Evolutionary conservation across 164 flowering plant genomes (phyloP), one percentile per base, ranked within the genome.

Genomic region (Annona squamosa): DNA sequence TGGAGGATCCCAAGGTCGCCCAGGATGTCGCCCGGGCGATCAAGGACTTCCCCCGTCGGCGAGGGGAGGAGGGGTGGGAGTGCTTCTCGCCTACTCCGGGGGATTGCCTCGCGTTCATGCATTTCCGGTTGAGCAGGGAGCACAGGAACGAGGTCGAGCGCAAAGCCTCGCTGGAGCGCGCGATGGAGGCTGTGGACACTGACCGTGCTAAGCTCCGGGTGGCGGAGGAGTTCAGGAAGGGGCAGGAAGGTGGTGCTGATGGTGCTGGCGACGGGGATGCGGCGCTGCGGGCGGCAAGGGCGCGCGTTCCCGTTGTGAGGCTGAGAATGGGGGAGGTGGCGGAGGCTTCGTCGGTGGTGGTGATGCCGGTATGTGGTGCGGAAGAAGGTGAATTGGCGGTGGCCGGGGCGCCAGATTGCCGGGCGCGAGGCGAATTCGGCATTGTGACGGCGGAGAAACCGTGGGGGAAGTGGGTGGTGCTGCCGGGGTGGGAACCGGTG

Each of bases 401-500:
- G 65, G 48, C 69, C 73, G 87, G 81, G 5, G 97, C 90, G 5
- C 97, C 97, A 77, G 87, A 86, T 77, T 84, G 86, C 71, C 74
- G 65, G 69, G 78, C 57, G 5, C 76, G 73, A 44, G 97, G 96
- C 18, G 88, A 83, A 16, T 94, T 94, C 73, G 91, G 97, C 0
- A 83, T 90, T 42, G 88, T 92, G 80, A 84, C 64, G 71, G 90
- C 96, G 4, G 97, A 90, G 73, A 90, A 87, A 66, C 91, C 82
- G 74, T 94, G 98, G 98, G 71, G 72, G 68, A 84, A 85, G 74
- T 94, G 96, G 97, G 92, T 89, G 78, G 92, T 86, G 70, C 75
- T 92, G 82, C 97, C 97, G 0, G 82, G 85, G 7, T 94, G 98
- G 98, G 87, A 75, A 63, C 92, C 94, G 3, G 71, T 90, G 59